Evolutionary conservation across 345 rosid genomes (phyloP), one percentile per base, ranked within the genome.

Genomic region (Zanthoxylum bungeanum): DNA sequence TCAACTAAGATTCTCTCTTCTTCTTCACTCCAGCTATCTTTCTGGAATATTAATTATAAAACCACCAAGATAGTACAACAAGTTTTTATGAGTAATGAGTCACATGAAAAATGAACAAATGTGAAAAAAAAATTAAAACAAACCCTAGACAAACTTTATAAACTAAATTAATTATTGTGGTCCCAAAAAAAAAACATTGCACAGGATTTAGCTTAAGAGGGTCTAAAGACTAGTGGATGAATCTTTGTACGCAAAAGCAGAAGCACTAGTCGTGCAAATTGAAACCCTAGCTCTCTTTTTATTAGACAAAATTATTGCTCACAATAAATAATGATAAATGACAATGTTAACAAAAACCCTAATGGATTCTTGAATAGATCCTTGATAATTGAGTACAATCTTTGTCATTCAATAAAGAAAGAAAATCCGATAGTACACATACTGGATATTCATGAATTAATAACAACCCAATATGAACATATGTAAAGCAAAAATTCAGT

Each of bases 11-110:
- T 71, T 58, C 71, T 89, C 80, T 94, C 98, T 73, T 94, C 98
- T 79, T 92, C 92, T 75, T 92, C 97, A 59, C 82, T 90, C 97
- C 99, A 92, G 72, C 93, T 82, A 68, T 94, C 97, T 73, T 94
- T 94, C 99, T 94, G 80, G 3, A 61, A 58, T 17, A 71, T 51
- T 27, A 10, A 28, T 16, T 6, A 57, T 1, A 39, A 21, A 44
- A 64, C 9, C n/a, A 11, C 11, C 55, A 64, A 31, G 33, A 11
- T 30, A 55, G 0, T 5, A 58, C 22, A 37, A 64, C 10, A n/a
- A n/a, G 63, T 30, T 64, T 59, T 14, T 69, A 7, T 58, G 62
- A 65, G 9, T 36, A 52, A 22, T 33, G 34, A 47, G 50, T 71
- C 84, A 80, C 73, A 70, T 80, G 84, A 76, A 70, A 76, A 71